Base-by-base conservation (phyloP, 75 land plant genomes). In the Cunninghamia lanceolata region DNA sequence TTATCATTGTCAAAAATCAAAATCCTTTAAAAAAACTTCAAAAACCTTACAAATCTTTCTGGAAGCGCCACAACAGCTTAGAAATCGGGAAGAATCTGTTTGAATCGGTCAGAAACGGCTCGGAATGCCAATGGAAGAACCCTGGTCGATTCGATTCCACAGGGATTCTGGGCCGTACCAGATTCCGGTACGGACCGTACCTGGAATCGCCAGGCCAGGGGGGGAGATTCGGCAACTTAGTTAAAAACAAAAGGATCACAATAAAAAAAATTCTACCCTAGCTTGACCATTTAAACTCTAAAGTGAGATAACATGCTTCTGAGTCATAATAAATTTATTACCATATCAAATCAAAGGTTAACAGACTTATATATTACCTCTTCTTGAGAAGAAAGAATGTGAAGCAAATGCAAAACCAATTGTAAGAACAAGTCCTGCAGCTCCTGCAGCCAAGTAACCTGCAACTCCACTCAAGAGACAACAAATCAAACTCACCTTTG, bases 401-500 rank as follows among this genome's bases (percentile, higher is more conserved):
- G 92, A 86, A 19, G 94, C 93, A 90, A 94, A 92, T 38, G 90
- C 75, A 87, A 92, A 86, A 35, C 94, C 94, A 45, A 90, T 86
- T 46, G 87, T 74, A 53, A 94, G 90, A 79, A 94, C 35, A 9
- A 93, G 40, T 76, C 92, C 96, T 82, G 96, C 93, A 11, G 90
- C 53, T 84, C 90, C 94, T 35, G 92, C 90, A 86, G 94, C 94
- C 47, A 92, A 66, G 77, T 90, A 59, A 21, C 94, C 96, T 94
- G 94, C 74, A 90, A 92, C 46, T 43, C 40, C 56, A 83, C 19
- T 17, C 25, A 83, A 35, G 16, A 30, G 84, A 34, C 84, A 83
- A 83, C 66, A 36, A 19, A 30, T 50, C 36, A 54, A n/a, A 11
- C 63, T 47, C 83, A 82, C 10, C 43, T 9, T 8, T 39, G 45